Base-by-base conservation (phyloP, 2,329 filamentous ascomycete species). In the Aureobasidium uvarum region DNA sequence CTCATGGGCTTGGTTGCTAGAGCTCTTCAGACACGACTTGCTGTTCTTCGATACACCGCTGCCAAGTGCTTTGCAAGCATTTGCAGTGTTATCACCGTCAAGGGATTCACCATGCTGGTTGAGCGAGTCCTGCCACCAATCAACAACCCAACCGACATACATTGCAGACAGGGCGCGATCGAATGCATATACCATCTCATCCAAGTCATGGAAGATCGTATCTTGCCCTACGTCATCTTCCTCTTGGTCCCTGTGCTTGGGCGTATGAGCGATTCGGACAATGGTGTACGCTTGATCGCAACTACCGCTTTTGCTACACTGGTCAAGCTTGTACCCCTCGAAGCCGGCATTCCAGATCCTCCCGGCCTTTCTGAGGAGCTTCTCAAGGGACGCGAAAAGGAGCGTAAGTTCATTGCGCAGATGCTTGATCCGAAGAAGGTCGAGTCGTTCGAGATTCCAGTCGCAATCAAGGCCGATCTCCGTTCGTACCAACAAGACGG, bases 401-500 rank as follows among this genome's bases (percentile, higher is more conserved):
- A 99, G 77, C 87, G 95, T 67, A 96, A 96, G 50, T 99, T 99
- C 74, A 98, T 99, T 75, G 87, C 91, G 3, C 95, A 99, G 77
- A 92, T 99, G 77, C 84, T 99, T 62, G 95, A 99, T 74, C 90
- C 92, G 5, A 96, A 96, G 78, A 99, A 99, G 78, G 92, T 99
- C 28, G 95, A 99, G 76, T 83, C 90, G 0, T 99, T 98, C 77
- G 81, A 89, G 69, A 96, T 99, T 52, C 95, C 95, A 0, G 95
- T 99, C 50, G 90, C 92, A 5, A 99, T 99, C 81, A 98, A 98
- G 77, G 96, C 95, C 0, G 92, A 96, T 72, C 85, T 99, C 60
- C 91, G 95, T 69, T 96, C 93, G 0, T 99, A 99, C 74, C 96
- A 99, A 76, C 95, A 99, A 77, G 95, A 99, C 63, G 95, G 95